Percentiles rank a stretch among this genome's conserved stretches.
Conservation (phyloP, 1,139 yeast species). For the Debaryomyces nepalensis region DNA sequence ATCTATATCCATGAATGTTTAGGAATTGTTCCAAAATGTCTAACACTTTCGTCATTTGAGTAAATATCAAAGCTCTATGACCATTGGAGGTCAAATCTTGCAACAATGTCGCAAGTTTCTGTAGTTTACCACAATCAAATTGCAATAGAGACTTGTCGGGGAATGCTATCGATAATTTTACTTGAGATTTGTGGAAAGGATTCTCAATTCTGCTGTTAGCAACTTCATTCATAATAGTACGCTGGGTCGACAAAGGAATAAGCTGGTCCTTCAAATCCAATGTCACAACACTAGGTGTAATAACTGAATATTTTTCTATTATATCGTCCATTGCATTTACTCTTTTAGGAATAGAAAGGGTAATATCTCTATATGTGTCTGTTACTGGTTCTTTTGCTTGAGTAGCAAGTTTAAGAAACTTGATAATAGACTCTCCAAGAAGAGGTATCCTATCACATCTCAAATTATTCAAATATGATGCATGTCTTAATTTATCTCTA, state of each 20-base stretch:
- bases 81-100: conserved; percentile 83
- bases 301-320: conserved; percentile 78
- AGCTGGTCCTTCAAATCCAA: conserved; percentile 70
- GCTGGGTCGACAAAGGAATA: conserved; percentile 44
- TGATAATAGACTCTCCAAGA: conserved; percentile 53
- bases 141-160: conserved; percentile 93
- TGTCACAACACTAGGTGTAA: conserved; percentile 86
- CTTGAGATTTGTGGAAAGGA: conserved; percentile 85
- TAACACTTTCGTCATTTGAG: conserved; percentile 97
- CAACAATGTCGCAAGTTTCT: conserved; percentile 73
- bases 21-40: conserved; percentile 92
- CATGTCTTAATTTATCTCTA: conserved; percentile 57
- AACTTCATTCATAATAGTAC: conserved; percentile 39
- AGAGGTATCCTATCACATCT: conserved; percentile 63
- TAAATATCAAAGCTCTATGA: conserved; percentile 92
- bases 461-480: conserved; percentile 64
- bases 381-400: conserved; percentile 16
- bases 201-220: conserved; percentile 46
- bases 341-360: conserved; percentile 47
- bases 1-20: conserved; percentile 92
- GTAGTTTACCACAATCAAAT: conserved; percentile 96
- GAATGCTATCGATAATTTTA: conserved; percentile 88
- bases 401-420: conserved; percentile 25
- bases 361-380: conserved; percentile 33
- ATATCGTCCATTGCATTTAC: conserved; percentile 50